Evolutionary conservation across 2,329 filamentous ascomycete genomes (phyloP).

Genomic region (Delphinella strobiligena): DNA sequence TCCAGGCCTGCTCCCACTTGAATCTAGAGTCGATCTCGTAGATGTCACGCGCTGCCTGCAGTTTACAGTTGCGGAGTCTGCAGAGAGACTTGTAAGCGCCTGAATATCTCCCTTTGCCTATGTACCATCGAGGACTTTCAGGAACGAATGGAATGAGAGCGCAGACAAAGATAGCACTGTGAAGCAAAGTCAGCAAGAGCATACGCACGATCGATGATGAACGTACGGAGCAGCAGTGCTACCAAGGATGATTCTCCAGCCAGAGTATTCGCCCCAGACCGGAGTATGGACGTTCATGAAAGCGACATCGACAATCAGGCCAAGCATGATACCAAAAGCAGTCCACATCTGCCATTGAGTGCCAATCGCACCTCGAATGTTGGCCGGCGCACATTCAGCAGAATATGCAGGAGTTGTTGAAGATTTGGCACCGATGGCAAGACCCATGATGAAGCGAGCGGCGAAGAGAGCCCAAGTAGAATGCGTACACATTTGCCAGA

Average conservation of each 20-base stretch:
- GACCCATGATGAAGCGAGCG: conserved; percentile 12
- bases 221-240: conserved; percentile 14
- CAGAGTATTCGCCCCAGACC: neutral
- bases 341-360: conserved; percentile 33
- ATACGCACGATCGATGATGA: too few species aligned
- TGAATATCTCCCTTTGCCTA: conserved; percentile 24
- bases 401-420: conserved; percentile 31
- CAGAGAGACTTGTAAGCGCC: conserved; percentile 24
- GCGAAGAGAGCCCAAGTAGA: conserved; percentile 7
- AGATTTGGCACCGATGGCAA: conserved; percentile 31
- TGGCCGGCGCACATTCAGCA: conserved; percentile 25
- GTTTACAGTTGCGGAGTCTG: conserved; percentile 20
- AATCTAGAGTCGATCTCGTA: conserved; percentile 19
- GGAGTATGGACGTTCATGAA: conserved; percentile 37
- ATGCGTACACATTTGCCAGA: conserved; percentile 16
- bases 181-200: too few species aligned
- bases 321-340: conserved; percentile 1
- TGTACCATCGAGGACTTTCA: conserved; percentile 20
- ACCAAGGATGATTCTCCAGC: conserved; percentile 27
- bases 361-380: conserved; percentile 30
- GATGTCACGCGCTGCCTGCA: conserved; percentile 29
- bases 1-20: conserved; percentile 9
- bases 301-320: conserved; percentile 25
- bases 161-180: neutral
- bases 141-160: neutral